Percentiles rank a stretch among this genome's conserved stretches.
Conservation (phyloP, 805 yeast genomes). For the Sungouiella blattae region DNA sequence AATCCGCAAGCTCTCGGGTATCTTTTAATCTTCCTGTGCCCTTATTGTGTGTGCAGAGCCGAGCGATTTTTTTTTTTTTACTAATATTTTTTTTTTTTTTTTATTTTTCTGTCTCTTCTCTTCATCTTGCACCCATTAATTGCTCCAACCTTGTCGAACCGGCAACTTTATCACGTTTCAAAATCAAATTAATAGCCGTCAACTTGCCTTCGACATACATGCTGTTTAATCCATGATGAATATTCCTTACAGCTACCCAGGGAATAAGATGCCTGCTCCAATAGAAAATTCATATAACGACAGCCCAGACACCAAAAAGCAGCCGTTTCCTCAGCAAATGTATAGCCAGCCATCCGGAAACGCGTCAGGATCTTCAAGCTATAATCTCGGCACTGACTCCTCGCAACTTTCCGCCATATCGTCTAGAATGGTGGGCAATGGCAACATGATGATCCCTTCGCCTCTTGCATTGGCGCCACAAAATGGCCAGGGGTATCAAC, state of each 20-base stretch:
- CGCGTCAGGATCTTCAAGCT: conserved; percentile 2
- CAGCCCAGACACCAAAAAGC: conserved; percentile 3
- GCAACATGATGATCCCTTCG: conserved; percentile 5
- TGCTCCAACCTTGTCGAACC: too few relatives aligned
- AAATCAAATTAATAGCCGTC: too few relatives aligned
- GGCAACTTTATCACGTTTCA: too few relatives aligned
- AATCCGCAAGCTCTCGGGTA: too few relatives aligned
- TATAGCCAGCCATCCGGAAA: conserved; percentile 3
- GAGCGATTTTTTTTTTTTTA: too few relatives aligned
- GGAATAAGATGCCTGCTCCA: not conserved
- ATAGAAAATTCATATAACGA: conserved; percentile 1
- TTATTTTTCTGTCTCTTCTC: not conserved
- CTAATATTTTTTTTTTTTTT: conserved; percentile 3
- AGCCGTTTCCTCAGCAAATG: conserved; percentile 9
- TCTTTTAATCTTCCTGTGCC: too few relatives aligned
- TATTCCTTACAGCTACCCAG: conserved; percentile 5
- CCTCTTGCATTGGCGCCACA: conserved; percentile 9
- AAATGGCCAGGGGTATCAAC: conserved; percentile 4
- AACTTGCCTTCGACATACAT: too few relatives aligned
- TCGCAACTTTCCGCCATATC: conserved; percentile 8
- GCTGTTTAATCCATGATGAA: too few relatives aligned
- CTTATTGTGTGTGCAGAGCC: too few relatives aligned
- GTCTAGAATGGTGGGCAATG: conserved; percentile 8
- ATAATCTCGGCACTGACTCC: conserved; percentile 9
- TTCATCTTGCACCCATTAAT: too few relatives aligned